Evolutionary conservation across 179 eudicot species (phyloP), one percentile per base, ranked within the genome.

Genomic region (Corrigiola litoralis): DNA sequence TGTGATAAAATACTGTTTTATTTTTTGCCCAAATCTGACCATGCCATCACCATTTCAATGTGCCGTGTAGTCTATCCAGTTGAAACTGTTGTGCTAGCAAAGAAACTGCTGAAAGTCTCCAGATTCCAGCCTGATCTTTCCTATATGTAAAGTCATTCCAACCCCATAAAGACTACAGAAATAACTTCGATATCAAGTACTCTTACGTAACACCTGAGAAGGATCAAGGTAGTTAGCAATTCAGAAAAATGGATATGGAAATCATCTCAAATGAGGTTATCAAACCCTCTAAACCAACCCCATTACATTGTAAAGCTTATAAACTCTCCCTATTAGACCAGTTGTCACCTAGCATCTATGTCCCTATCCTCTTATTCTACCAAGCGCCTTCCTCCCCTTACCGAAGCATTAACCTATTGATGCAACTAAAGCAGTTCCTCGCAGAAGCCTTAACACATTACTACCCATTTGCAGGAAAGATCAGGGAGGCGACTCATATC

Each of bases 271-370:
- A 41, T 17, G 76, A 73, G 12, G 53, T 66, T 23, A 58, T 80
- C 48, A 80, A 66, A 59, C 80, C 83, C 27, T 51, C 75, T 13
- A 76, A 29, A 23, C 78, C 73, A 52, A 76, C 80, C 23, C 65
- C 80, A 5, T 44, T 20, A 4, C 55, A 70, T 38, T 40, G 64
- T 31, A 69, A 41, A 63, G 25, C 51, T 41, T 48, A 55, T 55
- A 69, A 56, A 25, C 70, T 76, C 14, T 76, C 78, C 10, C 28
- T 67, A 44, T 25, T 76, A 16, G 78, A 80, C 56, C 73, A 73
- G 42, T 61, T 76, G 58, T 55, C 67, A 17, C 73, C 80, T 33
- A 59, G 67, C 24, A 49, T 65, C 10, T 76, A 72, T 33, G 60
- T 73, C 18, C 73, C 65, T 33, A 45, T 69, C 17, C 54, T 71